Percentiles rank a stretch among this genome's conserved stretches.
phyloP scores from a whole-genome alignment of 805 yeast species.

The Saccharomyces paradoxus region DNA sequence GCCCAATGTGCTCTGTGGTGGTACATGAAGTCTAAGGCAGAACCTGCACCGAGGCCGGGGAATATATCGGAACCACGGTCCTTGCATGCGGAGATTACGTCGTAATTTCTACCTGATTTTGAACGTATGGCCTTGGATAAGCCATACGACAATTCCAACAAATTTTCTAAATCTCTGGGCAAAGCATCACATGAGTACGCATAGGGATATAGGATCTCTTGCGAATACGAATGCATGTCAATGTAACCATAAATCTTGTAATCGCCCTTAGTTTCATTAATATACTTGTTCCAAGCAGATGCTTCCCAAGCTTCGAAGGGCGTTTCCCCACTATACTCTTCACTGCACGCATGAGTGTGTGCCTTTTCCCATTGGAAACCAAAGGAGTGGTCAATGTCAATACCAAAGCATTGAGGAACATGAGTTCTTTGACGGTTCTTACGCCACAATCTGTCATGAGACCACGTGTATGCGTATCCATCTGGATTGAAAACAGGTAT shows the following conservation, averaged over 20 bases:
- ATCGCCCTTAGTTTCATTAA: constrained; percentile 35
- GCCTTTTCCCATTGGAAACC: constrained; percentile 63
- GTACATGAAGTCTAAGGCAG: constrained; percentile 77
- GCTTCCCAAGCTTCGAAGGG: constrained; percentile 64
- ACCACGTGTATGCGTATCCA: constrained; percentile 83
- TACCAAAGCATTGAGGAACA: constrained; percentile 62
- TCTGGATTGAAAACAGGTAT: constrained; percentile 87
- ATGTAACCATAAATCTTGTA: constrained; percentile 67
- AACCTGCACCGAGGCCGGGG: constrained; percentile 73
- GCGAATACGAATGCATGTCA: constrained; percentile 80
- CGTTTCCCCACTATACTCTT: constrained; percentile 68
- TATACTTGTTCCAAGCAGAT: constrained; percentile 38
- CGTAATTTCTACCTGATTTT: constrained; percentile 54
- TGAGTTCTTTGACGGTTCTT: constrained; percentile 76
- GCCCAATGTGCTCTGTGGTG: constrained; percentile 79
- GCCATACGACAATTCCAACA: constrained; percentile 75
- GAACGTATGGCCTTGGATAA: constrained; percentile 63
- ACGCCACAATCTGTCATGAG: constrained; percentile 73
- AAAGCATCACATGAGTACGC: constrained; percentile 66
- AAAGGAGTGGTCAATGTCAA: constrained; percentile 81
- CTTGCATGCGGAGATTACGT: constrained; percentile 69
- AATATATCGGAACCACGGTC: constrained; percentile 67
- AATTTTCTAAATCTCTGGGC: constrained; percentile 75
- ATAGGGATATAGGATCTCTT: constrained; percentile 74
- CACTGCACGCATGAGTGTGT: constrained; percentile 65